These are phyloP conservation scores for Telopea speciosissima DNA, from an alignment of 177 flowering plant species.

Conservation along the genomic window DNA sequence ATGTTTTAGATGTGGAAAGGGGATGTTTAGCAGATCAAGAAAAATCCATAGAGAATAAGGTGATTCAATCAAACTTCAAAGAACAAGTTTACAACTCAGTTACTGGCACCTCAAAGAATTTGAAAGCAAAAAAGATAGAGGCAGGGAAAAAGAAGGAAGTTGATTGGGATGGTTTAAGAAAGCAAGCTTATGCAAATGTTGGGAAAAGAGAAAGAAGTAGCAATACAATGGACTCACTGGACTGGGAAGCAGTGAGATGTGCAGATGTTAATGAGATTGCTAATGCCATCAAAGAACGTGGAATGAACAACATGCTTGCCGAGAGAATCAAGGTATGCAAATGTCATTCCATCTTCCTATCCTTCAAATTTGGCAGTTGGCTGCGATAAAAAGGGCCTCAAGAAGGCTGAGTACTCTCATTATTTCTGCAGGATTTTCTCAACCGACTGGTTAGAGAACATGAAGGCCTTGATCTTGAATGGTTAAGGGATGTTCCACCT, in stretches of 20 bases:
- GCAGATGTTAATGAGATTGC: conserved; percentile 66
- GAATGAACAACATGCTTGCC: conserved; percentile 93
- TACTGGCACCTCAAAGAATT: conserved; percentile 11
- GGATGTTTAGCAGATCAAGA: conserved; percentile 6
- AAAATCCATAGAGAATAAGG: conserved; percentile 4
- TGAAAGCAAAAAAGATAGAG: conserved; percentile 32
- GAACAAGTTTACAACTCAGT: conserved; percentile 18
- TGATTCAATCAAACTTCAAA: conserved; percentile 9
- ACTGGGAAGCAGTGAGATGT: conserved; percentile 78
- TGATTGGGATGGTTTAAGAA: conserved; percentile 82
- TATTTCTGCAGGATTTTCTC: conserved; percentile 62
- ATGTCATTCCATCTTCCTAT: not conserved
- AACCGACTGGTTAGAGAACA: conserved; percentile 61
- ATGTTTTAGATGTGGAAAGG: conserved; percentile 8
- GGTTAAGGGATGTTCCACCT: conserved; percentile 85
- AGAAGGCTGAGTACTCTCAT: conserved; percentile 6
- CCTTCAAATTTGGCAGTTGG: not conserved
- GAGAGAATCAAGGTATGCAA: conserved; percentile 68
- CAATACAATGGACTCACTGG: conserved; percentile 67
- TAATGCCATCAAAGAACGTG: conserved; percentile 68
- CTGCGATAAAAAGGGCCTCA: not conserved
- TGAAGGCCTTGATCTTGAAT: conserved; percentile 79
- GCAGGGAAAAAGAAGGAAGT: conserved; percentile 32
- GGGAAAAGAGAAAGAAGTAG: conserved; percentile 40
- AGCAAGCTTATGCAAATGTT: conserved; percentile 33